Percentiles rank a stretch among this genome's conserved stretches.
These are phyloP conservation scores for Anaeramoeba flamelloides DNA, from an alignment of 78 protist genomes.

Conservation along the genomic window DNA sequence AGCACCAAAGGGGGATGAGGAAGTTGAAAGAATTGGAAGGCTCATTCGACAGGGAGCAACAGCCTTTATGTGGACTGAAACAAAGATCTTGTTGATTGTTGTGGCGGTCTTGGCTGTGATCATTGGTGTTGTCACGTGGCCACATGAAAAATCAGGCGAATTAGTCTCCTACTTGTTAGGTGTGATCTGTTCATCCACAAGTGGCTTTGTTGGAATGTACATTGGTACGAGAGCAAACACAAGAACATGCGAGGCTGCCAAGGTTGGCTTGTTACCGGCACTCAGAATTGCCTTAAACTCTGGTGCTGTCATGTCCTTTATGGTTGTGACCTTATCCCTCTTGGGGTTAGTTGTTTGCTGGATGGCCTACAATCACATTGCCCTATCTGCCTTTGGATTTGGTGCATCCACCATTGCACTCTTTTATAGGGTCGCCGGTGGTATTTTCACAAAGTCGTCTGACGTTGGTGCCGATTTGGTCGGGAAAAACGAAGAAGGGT, in stretches of 20 bases:
- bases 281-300: constrained; percentile 38
- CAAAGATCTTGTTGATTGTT: constrained; percentile 8
- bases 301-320: constrained; percentile 46
- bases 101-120: constrained; percentile 12
- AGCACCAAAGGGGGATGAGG: too few species aligned
- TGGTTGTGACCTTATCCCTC: constrained; percentile 14
- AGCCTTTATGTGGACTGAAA: constrained; percentile 26
- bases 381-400: constrained; percentile 46
- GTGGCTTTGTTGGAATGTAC: constrained; percentile 37
- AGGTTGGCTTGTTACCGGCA: neutral
- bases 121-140: constrained; percentile 2
- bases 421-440: constrained; percentile 60
- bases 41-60: constrained; percentile 28
- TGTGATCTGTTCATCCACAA: constrained; percentile 27
- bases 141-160: too few species aligned
- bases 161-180: constrained; percentile 30
- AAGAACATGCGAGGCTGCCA: constrained; percentile 21
- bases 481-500: constrained; percentile 39
- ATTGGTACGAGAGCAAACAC: constrained; percentile 38
- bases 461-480: constrained; percentile 54
- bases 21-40: too few species aligned
- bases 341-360: neutral
- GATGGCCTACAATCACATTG: constrained; percentile 9
- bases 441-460: constrained; percentile 47
- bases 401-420: constrained; percentile 51